Evolutionary conservation across 164 flowering plant species (phyloP).

Genomic region (Berberis thunbergii): DNA sequence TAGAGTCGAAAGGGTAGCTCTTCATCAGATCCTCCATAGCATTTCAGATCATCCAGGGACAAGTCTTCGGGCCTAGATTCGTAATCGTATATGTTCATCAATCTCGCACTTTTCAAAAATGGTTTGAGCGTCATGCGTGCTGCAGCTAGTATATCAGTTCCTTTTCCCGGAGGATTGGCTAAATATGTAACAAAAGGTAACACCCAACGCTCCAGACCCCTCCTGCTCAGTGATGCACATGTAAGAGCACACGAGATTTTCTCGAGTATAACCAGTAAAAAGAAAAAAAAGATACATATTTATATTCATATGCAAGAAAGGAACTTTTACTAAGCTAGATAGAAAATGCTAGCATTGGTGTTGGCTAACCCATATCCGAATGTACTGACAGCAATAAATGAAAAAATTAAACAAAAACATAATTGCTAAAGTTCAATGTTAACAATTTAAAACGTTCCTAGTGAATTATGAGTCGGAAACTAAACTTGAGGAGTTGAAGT

Average conservation of each 20-base stretch:
- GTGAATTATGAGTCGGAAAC: background rate
- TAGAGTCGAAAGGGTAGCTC: too few species aligned
- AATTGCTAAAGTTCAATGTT: too few species aligned
- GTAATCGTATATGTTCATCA: slow-evolving; percentile 29
- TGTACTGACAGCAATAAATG: too few species aligned
- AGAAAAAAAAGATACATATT: too few species aligned
- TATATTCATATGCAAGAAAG: too few species aligned
- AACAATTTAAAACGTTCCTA: too few species aligned
- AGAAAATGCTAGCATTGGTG: too few species aligned
- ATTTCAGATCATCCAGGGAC: slow-evolving; percentile 23
- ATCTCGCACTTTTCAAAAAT: slow-evolving; percentile 26
- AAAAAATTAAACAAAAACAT: too few species aligned
- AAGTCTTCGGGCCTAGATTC: slow-evolving; percentile 25
- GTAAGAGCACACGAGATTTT: slow-evolving; percentile 18
- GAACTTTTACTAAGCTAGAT: too few species aligned
- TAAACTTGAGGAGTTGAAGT: background rate
- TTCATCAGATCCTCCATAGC: too few species aligned
- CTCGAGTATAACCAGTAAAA: too few species aligned
- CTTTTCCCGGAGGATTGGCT: slow-evolving; percentile 34
- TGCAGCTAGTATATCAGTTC: slow-evolving; percentile 47
- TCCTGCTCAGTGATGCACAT: slow-evolving; percentile 20
- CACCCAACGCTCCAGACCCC: slow-evolving; percentile 45
- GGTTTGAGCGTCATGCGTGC: slow-evolving; percentile 59
- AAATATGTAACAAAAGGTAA: slow-evolving; percentile 71
- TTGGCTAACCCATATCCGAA: too few species aligned